These are phyloP conservation scores for Aurinia saxatilis DNA, from an alignment of 345 rosid species.

Conservation along the genomic window DNA sequence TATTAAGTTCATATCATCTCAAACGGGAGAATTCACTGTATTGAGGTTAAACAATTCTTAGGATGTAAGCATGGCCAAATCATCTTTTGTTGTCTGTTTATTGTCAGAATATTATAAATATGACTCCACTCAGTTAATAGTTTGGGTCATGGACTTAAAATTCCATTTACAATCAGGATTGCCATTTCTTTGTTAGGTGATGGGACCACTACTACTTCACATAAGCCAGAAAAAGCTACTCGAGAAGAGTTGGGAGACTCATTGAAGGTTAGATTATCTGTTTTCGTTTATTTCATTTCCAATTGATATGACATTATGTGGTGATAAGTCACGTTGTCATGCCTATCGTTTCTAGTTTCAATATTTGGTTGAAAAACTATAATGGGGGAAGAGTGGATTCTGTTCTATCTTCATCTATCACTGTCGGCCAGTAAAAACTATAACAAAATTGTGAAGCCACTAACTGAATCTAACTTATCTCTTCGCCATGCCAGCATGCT, in stretches of 20 bases:
- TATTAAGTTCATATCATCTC: no score
- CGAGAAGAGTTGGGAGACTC: constrained; percentile 47
- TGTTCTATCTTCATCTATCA: neutral
- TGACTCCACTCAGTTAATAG: neutral
- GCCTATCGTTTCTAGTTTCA: no score
- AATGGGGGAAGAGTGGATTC: no score
- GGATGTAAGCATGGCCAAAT: no score
- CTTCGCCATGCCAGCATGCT: neutral
- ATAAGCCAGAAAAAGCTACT: constrained; percentile 34
- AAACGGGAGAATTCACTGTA: no score
- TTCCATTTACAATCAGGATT: constrained; percentile 7
- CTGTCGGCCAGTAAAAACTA: neutral
- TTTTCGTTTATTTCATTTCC: neutral
- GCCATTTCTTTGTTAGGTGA: constrained; percentile 41
- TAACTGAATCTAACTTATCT: neutral
- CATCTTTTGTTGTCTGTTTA: no score
- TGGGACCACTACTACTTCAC: constrained; percentile 25
- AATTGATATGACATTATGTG: no score
- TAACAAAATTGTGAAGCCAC: neutral
- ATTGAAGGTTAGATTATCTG: constrained; percentile 43
- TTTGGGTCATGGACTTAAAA: constrained; percentile 9
- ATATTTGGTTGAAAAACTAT: no score
- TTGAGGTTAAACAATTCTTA: no score
- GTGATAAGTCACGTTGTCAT: no score
- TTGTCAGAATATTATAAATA: no score